These are phyloP conservation scores for Claviceps paspali DNA, from an alignment of 2,329 filamentous ascomycete species.

Conservation along the genomic window DNA sequence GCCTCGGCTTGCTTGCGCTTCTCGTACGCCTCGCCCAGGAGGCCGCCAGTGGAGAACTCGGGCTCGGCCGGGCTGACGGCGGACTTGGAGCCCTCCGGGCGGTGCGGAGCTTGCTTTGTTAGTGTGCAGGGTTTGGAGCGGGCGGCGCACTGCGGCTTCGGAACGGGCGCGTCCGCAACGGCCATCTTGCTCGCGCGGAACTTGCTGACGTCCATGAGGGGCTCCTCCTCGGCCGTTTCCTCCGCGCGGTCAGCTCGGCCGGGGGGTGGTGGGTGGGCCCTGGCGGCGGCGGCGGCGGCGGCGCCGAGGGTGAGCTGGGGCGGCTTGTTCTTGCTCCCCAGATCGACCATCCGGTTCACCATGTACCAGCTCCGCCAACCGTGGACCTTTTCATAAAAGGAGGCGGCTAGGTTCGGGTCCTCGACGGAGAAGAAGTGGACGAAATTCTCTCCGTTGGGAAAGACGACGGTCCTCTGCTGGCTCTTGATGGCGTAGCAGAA, in stretches of 20 bases:
- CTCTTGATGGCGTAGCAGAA: conserved; percentile 82
- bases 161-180: neutral
- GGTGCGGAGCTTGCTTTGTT: neutral
- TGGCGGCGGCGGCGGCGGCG: neutral
- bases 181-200: conserved; percentile 7
- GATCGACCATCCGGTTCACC: conserved; percentile 47
- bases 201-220: conserved; percentile 8
- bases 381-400: conserved; percentile 59
- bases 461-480: conserved; percentile 75
- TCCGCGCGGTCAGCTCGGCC: neutral
- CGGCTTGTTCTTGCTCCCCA: conserved; percentile 23
- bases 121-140: neutral
- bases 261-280: too few relatives aligned
- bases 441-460: conserved; percentile 69
- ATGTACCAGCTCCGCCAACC: conserved; percentile 87
- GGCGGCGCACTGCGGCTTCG: neutral
- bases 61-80: conserved; percentile 12
- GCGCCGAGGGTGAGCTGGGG: conserved; percentile 6
- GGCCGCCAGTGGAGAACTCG: conserved; percentile 34
- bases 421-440: conserved; percentile 85
- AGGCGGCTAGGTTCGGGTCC: conserved; percentile 48
- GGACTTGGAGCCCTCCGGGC: neutral
- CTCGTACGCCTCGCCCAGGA: conserved; percentile 35
- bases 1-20: conserved; percentile 26
- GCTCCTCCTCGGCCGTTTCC: conserved; percentile 2